A percentile compares a stretch with the other conserved stretches of the same genome.
Conservation (phyloP, 495 filamentous ascomycete species). For the Penicillium crystallinum region DNA sequence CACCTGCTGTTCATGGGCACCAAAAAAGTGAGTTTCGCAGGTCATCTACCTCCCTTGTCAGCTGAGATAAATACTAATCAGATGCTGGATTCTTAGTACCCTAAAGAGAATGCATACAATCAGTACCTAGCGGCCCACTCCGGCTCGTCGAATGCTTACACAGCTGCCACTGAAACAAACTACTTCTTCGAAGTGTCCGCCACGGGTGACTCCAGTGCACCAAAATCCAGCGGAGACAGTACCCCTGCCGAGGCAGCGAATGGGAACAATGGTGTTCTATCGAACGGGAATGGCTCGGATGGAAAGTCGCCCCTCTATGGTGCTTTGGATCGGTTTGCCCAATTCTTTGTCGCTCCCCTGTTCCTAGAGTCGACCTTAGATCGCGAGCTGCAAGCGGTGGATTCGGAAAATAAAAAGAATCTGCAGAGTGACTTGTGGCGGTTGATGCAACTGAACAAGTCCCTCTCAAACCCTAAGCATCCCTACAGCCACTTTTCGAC, state of each 20-base stretch:
- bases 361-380: constrained; percentile 89
- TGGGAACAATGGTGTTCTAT: constrained; percentile 27
- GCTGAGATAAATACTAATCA: constrained; percentile 10
- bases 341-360: constrained; percentile 92
- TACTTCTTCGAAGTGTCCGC: constrained; percentile 96
- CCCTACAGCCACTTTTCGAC: constrained; percentile 97
- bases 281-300: constrained; percentile 6
- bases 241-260: constrained; percentile 25
- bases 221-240: constrained; percentile 25
- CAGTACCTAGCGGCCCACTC: constrained; percentile 86
- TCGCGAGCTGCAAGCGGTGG: constrained; percentile 85
- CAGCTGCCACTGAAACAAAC: constrained; percentile 88
- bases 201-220: constrained; percentile 47
- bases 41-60: background rate
- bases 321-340: constrained; percentile 90
- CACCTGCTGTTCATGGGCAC: constrained; percentile 98
- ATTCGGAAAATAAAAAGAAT: constrained; percentile 99
- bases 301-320: constrained; percentile 70
- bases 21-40: constrained; percentile 62
- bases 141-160: constrained; percentile 92
- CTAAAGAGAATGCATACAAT: constrained; percentile 92
- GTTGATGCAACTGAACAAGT: constrained; percentile 85
- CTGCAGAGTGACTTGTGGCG: constrained; percentile 94
- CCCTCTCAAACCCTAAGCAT: constrained; percentile 81
- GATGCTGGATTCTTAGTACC: constrained; percentile 53